Conservation (phyloP, 192 early-diverging fungal species). For the Entomortierella chlamydospora region DNA sequence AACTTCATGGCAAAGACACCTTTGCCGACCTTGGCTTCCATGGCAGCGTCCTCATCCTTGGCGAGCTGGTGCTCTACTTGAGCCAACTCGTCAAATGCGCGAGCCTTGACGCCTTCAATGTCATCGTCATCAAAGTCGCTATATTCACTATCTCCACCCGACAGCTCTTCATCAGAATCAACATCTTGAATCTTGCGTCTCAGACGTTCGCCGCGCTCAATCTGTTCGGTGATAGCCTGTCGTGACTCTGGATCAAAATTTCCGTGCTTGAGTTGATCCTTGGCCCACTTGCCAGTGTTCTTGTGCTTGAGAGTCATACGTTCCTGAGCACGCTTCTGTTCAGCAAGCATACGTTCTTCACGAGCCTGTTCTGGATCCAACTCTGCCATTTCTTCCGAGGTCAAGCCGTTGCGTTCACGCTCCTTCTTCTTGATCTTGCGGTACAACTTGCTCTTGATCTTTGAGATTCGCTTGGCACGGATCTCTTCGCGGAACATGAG, state of each 20-base stretch:
- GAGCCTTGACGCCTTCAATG: constrained; percentile 51
- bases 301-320: constrained; percentile 95
- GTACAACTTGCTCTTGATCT: constrained; percentile 98
- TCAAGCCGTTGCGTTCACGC: constrained; percentile 65
- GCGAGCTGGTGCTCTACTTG: constrained; percentile 61
- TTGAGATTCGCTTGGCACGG: constrained; percentile 90
- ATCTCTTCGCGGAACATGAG: constrained; percentile 94
- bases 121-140: constrained; percentile 64
- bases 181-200: constrained; percentile 85
- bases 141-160: constrained; percentile 54
- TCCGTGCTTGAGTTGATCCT: constrained; percentile 76
- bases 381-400: constrained; percentile 66
- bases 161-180: constrained; percentile 67
- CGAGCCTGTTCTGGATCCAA: constrained; percentile 77
- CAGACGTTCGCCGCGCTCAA: constrained; percentile 81
- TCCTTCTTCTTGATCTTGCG: constrained; percentile 89
- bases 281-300: constrained; percentile 97
- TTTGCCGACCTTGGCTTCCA: constrained; percentile 68
- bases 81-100: constrained; percentile 63
- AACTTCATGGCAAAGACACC: constrained; percentile 98
- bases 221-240: constrained; percentile 86
- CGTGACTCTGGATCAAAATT: constrained; percentile 71
- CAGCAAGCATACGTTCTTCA: constrained; percentile 75
- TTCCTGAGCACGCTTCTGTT: constrained; percentile 87
- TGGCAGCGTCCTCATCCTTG: constrained; percentile 51